These are phyloP conservation scores for Rhytidiadelphus loreus DNA, from an alignment of 225 moss, liverwort and hornwort species.

Conservation along the genomic window DNA sequence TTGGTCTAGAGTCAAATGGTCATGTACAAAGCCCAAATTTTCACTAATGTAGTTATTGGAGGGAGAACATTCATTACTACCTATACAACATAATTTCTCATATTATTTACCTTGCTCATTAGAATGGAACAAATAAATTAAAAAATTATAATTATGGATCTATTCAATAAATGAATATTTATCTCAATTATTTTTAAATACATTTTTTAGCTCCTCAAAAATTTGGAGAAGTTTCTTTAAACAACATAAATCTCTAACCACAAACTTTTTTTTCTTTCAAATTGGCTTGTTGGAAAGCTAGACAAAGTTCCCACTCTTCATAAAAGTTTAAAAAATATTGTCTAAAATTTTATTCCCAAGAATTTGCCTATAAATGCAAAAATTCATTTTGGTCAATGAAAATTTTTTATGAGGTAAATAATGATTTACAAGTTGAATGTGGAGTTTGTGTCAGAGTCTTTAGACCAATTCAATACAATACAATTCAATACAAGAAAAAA, in stretches of 20 bases:
- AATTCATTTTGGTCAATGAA: background rate
- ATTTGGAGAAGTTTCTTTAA: background rate
- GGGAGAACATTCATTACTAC: rapidly evolving
- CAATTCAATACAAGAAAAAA: background rate
- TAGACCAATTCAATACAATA: background rate
- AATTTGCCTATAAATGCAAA: background rate
- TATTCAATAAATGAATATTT: background rate
- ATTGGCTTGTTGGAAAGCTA: background rate
- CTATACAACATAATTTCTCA: rapidly evolving
- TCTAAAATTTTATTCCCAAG: background rate
- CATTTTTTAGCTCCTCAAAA: background rate
- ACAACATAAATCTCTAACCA: background rate
- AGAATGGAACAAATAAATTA: background rate
- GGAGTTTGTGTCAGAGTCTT: background rate
- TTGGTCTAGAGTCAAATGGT: no score
- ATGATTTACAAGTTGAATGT: background rate
- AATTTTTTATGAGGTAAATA: rapidly evolving
- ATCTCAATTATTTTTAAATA: background rate
- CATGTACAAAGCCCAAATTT: no score
- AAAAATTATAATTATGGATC: no score
- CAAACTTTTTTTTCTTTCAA: background rate
- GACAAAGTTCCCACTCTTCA: background rate
- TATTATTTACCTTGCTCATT: background rate
- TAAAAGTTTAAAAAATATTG: background rate
- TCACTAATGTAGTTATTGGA: background rate